Evolutionary conservation across 2,329 filamentous ascomycete species (phyloP).

Genomic region (Phialophora tarda): DNA sequence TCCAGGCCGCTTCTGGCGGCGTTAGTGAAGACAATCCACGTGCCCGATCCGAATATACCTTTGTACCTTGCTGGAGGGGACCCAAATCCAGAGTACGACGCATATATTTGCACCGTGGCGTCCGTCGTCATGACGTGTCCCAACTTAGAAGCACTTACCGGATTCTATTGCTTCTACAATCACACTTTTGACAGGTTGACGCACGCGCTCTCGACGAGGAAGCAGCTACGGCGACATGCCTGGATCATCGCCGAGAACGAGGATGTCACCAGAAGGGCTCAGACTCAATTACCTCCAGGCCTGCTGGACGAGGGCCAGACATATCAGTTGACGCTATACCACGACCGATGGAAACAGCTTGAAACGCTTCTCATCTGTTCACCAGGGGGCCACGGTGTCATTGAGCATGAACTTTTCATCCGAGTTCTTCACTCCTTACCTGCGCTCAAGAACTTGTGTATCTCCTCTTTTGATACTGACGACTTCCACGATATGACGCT

Average conservation of each 20-base stretch:
- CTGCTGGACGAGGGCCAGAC: slow-evolving; percentile 58
- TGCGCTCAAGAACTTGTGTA: slow-evolving; percentile 58
- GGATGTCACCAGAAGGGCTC: slow-evolving; percentile 48
- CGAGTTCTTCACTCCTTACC: slow-evolving; percentile 61
- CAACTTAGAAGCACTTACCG: slow-evolving; percentile 60
- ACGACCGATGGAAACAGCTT: slow-evolving; percentile 58
- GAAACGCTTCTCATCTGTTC: slow-evolving; percentile 61
- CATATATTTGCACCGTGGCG: slow-evolving; percentile 59
- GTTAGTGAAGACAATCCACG: slow-evolving; percentile 59
- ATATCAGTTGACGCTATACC: slow-evolving; percentile 59
- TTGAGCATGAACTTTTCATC: slow-evolving; percentile 62
- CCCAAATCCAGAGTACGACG: slow-evolving; percentile 51
- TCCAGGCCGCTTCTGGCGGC: slow-evolving; percentile 58
- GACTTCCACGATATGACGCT: slow-evolving; percentile 63
- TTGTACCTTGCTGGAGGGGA: slow-evolving; percentile 44
- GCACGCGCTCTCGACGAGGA: slow-evolving; percentile 61
- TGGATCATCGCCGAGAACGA: slow-evolving; percentile 60
- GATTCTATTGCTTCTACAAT: slow-evolving; percentile 59
- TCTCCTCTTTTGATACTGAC: slow-evolving; percentile 59
- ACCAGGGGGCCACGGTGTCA: slow-evolving; percentile 48
- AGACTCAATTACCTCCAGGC: slow-evolving; percentile 46
- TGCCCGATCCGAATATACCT: slow-evolving; percentile 56
- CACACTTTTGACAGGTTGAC: slow-evolving; percentile 62
- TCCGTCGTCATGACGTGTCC: slow-evolving; percentile 65
- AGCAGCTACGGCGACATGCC: slow-evolving; percentile 59